Base-by-base conservation (phyloP, 2,329 filamentous ascomycete species). In the Colletotrichum liriopes region DNA sequence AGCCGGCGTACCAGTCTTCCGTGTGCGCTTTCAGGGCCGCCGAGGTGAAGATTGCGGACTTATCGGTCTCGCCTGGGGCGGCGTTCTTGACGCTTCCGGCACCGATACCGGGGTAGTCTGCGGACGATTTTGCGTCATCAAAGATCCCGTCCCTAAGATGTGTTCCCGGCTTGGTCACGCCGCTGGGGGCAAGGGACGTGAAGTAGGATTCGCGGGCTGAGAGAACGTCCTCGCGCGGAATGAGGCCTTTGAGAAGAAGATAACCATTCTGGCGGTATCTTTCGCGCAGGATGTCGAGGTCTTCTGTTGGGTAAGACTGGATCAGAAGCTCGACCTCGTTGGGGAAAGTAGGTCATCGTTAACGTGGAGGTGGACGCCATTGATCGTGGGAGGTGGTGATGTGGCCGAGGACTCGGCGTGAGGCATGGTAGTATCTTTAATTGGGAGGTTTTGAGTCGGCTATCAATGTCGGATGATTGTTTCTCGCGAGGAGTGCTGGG, bases 21-120 rank as follows among this genome's bases (percentile, higher is more conserved):
- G 82, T 82, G 72, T 91, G 89, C 0, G 89, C 88, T 69, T 87
- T 80, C 18, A 91, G 78, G 0, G 88, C 88, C 68, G 82, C 81
- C 4, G 80, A 77, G 1, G 78, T 75, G 71, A 82, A 81, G 5
- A 75, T 12, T 0, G 74, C 72, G 0, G 78, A 74, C 29, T 65
- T 59, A 14, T 74, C 77, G 2, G 75, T 76, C n/a, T 82, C 82
- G 7, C 83, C 86, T 0, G 87, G 87, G 1, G 81, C 81, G 0
- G 82, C 83, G 61, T 88, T 88, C 12, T 81, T 81, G 5, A 81
- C 78, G 32, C 82, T 82, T 0, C 88, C 88, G 1, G 88, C 86
- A 2, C 89, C 89, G 66, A 91, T 79, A 23, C 74, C 73, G 23
- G 68, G 68, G 41, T 61, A 71, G 35, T 71, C 63, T 1, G n/a